These are phyloP conservation scores for Calycina marina DNA, from an alignment of 2,329 filamentous ascomycete genomes.

Conservation along the genomic window DNA sequence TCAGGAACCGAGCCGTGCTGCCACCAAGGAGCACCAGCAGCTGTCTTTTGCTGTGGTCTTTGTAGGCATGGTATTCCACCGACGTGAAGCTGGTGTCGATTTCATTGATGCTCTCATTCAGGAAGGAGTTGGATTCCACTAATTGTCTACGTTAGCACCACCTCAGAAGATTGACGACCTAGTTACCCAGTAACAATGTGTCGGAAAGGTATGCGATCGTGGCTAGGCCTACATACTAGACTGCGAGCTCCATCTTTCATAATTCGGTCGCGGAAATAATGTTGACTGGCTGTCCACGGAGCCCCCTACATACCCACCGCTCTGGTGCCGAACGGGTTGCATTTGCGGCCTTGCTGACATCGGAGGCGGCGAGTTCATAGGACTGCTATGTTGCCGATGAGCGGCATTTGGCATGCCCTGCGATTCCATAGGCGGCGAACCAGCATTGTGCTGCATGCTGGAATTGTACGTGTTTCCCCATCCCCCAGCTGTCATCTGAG, in stretches of 20 bases:
- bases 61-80: background rate
- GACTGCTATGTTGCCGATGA: background rate
- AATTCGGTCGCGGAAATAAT: background rate
- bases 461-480: too few relatives aligned
- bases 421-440: background rate
- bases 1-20: conserved; percentile 11
- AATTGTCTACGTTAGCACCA: background rate
- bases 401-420: background rate
- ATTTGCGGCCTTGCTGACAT: background rate
- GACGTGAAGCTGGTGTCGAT: background rate
- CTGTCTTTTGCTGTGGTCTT: conserved; percentile 12
- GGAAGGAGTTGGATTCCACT: background rate
- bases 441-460: too few relatives aligned
- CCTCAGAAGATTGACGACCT: background rate
- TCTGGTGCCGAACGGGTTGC: background rate
- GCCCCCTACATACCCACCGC: too few relatives aligned
- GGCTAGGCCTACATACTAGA: background rate
- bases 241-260: background rate
- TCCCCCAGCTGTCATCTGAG: background rate
- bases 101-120: background rate
- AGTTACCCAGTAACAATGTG: too few relatives aligned
- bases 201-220: too few relatives aligned
- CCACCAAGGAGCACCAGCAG: conserved; percentile 14
- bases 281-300: background rate
- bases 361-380: background rate